A percentile compares a stretch with the other conserved stretches of the same genome.
These are phyloP conservation scores for Niveomyces coronatus DNA, from an alignment of 2,329 filamentous ascomycete genomes.

Conservation along the genomic window DNA sequence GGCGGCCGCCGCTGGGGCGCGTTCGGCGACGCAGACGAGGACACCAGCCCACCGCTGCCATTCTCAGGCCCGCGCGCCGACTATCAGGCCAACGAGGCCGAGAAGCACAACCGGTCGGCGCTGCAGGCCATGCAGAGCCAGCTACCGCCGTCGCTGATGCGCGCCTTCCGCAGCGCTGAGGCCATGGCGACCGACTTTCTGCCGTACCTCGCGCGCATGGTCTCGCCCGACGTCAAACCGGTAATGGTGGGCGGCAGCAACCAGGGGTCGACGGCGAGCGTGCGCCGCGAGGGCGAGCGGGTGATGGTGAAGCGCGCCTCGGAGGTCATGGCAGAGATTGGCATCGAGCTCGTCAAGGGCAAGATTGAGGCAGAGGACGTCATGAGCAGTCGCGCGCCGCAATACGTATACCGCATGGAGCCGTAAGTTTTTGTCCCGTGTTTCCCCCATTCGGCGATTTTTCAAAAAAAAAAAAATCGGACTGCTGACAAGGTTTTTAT, in stretches of 20 bases:
- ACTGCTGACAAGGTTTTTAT: neutral
- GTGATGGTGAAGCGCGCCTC: constrained; percentile 70
- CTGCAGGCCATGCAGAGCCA: constrained; percentile 64
- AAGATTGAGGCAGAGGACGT: constrained; percentile 66
- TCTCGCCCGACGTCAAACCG: constrained; percentile 84
- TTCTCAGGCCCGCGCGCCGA: constrained; percentile 78
- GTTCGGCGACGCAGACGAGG: constrained; percentile 32
- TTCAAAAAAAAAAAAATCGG: constrained; percentile 9
- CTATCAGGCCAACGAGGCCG: constrained; percentile 68
- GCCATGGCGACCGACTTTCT: constrained; percentile 73
- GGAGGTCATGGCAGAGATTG: constrained; percentile 70
- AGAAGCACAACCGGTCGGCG: constrained; percentile 66
- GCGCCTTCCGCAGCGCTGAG: constrained; percentile 70
- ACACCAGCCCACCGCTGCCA: constrained; percentile 47
- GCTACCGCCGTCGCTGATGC: constrained; percentile 59
- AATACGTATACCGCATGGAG: constrained; percentile 90
- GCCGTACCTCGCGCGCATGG: constrained; percentile 72
- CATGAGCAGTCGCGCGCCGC: constrained; percentile 44
- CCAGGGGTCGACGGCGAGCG: constrained; percentile 65
- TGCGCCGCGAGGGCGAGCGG: constrained; percentile 79
- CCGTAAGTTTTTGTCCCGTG: constrained; percentile 56
- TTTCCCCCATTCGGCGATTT: neutral
- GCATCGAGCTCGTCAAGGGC: constrained; percentile 70
- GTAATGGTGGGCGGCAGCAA: constrained; percentile 67
- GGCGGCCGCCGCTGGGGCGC: constrained; percentile 35